Base-by-base conservation (phyloP, 129 eudicot genomes). In the Lactuca saligna region DNA sequence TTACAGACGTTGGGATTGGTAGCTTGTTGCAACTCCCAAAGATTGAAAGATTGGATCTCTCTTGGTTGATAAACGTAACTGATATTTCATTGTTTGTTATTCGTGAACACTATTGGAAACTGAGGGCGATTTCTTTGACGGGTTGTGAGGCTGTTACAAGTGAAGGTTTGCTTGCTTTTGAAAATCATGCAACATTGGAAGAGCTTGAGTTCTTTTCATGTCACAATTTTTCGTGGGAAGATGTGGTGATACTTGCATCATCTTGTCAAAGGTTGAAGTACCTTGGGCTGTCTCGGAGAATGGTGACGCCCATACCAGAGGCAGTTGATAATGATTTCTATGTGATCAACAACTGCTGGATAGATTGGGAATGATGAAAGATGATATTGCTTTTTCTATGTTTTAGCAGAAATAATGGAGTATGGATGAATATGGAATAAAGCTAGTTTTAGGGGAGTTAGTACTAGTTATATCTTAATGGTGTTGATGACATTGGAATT, bases 51-150 rank as follows among this genome's bases (percentile, higher is more conserved):
- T 25, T 65, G 41, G 17, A 65, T 48, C 29, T 65, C 13, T 53
- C 57, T 48, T 65, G 70, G 70, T 65, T 65, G 58, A 32, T 65
- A 6, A 65, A 65, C 54, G 58, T 65, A 11, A 44, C 70, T 4
- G 70, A 65, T 65, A 46, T 48, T 7, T 32, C 58, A 12, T 5
- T 49, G 4, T 3, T 29, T 65, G 57, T 16, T 13, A 53, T 65
- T 13, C 58, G 58, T 65, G 13, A 57, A 25, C 57, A 65, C 4
- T 65, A n/a, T 65, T n/a, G 39, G 7, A 49, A 48, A 14, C 35
- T 65, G 14, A 8, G 7, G 13, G 70, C 58, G 57, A 8, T 65
- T 31, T 53, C 13, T 25, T 65, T 65, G 13, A 65, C 29, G 17
- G 70, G 70, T 10, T 65, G 70, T 48, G 41, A 65, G 39, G 16